Base-by-base conservation (phyloP, 257 asterid genomes). In the Haberlea rhodopensis region DNA sequence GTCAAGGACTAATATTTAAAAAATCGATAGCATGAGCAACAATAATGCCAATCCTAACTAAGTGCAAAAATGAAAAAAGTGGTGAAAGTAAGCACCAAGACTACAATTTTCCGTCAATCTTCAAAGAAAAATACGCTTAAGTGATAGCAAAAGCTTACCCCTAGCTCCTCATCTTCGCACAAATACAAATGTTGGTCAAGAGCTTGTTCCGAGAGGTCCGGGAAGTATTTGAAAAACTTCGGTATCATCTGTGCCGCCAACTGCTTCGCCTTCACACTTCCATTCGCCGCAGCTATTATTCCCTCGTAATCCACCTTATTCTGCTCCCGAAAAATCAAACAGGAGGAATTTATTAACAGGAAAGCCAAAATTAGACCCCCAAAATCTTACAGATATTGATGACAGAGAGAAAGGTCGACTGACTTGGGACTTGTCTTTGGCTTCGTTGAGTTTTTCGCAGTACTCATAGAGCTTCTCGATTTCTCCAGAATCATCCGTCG, bases 241-340 rank as follows among this genome's bases (percentile, higher is more conserved):
- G 97, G 98, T 49, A 92, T 92, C 72, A 92, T 81, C 78, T 85
- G 95, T 19, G 98, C 96, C 10, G 98, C 81, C 84, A 92, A 63
- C 57, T 92, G 98, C 80, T 85, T 92, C n/a, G 95, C 88, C 84
- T 89, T 89, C 56, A 82, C 95, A 27, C 88, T 84, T 43, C 96
- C 98, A 57, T 78, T 81, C 0, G 95, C 95, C 13, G 96, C 95
- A 49, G 87, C 91, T 28, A 89, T 75, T 69, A 92, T 87, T 28
- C 87, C 87, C 75, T 92, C 95, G 53, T 92, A 92, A 43, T 92
- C 92, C 78, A 73, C 69, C 79, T 65, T 65, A 73, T 80, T 72
- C 98, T 92, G 84, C 77, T 76, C 57, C 45, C 54, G 15, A 16
- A 6, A 37, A 66, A 51, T n/a, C n/a, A 32, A 28, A 54, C 0